Evolutionary conservation across 2,329 filamentous ascomycete species (phyloP), one percentile per base, ranked within the genome.

Genomic region (Elsinoe ampelina): DNA sequence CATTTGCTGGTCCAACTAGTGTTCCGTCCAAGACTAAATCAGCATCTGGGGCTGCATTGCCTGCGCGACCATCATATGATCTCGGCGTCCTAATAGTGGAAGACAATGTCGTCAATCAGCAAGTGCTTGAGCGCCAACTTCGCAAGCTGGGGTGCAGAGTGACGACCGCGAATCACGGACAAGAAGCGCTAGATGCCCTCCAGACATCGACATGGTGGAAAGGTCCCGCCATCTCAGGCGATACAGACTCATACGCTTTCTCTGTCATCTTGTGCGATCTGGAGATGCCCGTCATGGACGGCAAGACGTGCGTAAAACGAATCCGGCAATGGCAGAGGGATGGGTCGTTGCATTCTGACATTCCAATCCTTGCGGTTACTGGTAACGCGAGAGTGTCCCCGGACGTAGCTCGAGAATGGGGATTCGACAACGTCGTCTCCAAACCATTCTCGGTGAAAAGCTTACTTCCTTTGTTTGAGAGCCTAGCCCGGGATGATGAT

Each of bases 231-330:
- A 6, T 15, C 5, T n/a, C 11, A 2, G 8, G 20, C 1, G 10
- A 13, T 13, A 39, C 36, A 8, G 36, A 13, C 15, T 17, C 12
- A 38, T 12, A 12, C 36, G 36, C 2, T 45, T 45, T 68, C 30
- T 61, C 62, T 38, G 38, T 88, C 48, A 83, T 89, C n/a, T 69
- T 89, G 6, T 88, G 89, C 85, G 86, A 89, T 65, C 74, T 89
- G 34, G 85, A 89, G 65, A 89, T 89, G 86, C 87, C 87, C 1
- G 78, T 89, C 39, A 90, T 90, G 87, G 86, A 91, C 63, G 87
- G 87, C 38, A 80, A 87, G 69, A 85, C 85, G 2, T 89, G 86
- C 61, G 83, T 86, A 10, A 76, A 78, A 41, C 80, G 75, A 5
- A 89, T 92, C 54, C 78, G 87, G n/a, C 78, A 85, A 59, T 73